Evolutionary conservation across 2,329 filamentous ascomycete genomes (phyloP).

Genomic region (Lecanosticta acicola): DNA sequence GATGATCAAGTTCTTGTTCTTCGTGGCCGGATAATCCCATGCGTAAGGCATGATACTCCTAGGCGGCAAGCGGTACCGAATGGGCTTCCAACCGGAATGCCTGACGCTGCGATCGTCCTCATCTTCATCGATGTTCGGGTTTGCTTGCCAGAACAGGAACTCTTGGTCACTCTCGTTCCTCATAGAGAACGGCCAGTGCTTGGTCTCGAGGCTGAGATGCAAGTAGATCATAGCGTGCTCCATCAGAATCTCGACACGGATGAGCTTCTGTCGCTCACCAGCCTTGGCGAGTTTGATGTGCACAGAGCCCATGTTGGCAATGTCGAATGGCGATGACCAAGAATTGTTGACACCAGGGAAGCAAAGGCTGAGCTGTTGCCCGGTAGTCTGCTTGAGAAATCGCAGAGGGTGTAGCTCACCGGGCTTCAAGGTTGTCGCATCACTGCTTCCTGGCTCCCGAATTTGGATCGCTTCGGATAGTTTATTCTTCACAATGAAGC

Average conservation of each 20-base stretch:
- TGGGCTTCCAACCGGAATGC: slow-evolving; percentile 80
- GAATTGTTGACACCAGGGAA: slow-evolving; percentile 93
- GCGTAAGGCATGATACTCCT: slow-evolving; percentile 99
- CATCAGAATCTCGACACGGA: slow-evolving; percentile 83
- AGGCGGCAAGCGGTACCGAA: slow-evolving; percentile 84
- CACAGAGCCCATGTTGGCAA: slow-evolving; percentile 85
- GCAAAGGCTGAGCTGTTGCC: slow-evolving; percentile 87
- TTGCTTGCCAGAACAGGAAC: slow-evolving; percentile 92
- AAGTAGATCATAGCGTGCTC: slow-evolving; percentile 92
- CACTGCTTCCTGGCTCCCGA: slow-evolving; percentile 84
- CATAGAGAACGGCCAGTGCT: slow-evolving; percentile 98
- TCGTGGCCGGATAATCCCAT: slow-evolving; percentile 98
- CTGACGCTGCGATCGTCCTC: slow-evolving; percentile 59
- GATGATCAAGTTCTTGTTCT: slow-evolving; percentile 87
- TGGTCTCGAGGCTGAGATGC: slow-evolving; percentile 81
- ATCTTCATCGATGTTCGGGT: slow-evolving; percentile 89
- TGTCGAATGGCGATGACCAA: slow-evolving; percentile 97
- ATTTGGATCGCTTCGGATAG: slow-evolving; percentile 82
- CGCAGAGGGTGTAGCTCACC: slow-evolving; percentile 81
- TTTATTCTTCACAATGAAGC: slow-evolving; percentile 92
- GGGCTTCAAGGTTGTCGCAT: slow-evolving; percentile 69
- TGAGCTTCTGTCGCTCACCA: slow-evolving; percentile 79
- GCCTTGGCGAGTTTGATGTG: slow-evolving; percentile 91
- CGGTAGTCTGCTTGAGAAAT: slow-evolving; percentile 74
- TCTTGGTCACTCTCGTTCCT: slow-evolving; percentile 96